Conservation (phyloP, 768 basidiomycete genomes). For the Boletus speciosus region DNA sequence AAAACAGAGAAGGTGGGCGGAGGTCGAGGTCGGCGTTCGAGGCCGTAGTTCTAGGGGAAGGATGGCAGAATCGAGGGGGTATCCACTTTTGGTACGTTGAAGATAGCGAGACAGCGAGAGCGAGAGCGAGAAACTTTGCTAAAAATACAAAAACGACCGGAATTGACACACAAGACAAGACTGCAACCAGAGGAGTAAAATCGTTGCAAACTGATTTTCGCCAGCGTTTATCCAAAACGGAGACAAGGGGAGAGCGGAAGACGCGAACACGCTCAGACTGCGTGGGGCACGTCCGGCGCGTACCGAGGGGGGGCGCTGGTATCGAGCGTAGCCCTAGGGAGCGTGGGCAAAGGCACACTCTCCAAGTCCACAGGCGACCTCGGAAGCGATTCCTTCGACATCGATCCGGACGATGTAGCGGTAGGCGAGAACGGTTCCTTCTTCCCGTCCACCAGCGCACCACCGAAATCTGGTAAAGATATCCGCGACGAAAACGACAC, state of each 20-base stretch:
- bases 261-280: slow-evolving; percentile 6
- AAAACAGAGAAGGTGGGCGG: slow-evolving; percentile 3
- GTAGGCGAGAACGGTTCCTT: slow-evolving; percentile 21
- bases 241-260: too few species aligned
- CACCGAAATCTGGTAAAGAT: slow-evolving; percentile 41
- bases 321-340: slow-evolving; percentile 19
- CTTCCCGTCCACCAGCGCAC: slow-evolving; percentile 29
- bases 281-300: slow-evolving; percentile 13
- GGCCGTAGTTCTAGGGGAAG: slow-evolving; percentile 10
- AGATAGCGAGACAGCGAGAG: too few species aligned
- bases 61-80: too few species aligned
- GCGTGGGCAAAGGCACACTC: slow-evolving; percentile 10
- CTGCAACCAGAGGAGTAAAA: too few species aligned
- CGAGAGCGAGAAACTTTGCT: too few species aligned
- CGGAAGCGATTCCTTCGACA: slow-evolving; percentile 28
- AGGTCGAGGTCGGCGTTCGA: slow-evolving; percentile 15
- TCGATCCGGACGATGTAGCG: slow-evolving; percentile 18
- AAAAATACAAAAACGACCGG: too few species aligned
- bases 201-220: not conserved
- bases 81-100: too few species aligned
- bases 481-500: slow-evolving; percentile 45
- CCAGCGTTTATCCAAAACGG: not conserved
- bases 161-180: too few species aligned
- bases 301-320: slow-evolving; percentile 22
- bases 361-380: slow-evolving; percentile 19